These are phyloP conservation scores for Globisporangium cylindrosporum DNA, from an alignment of 352 stramenopile species.

Conservation along the genomic window DNA sequence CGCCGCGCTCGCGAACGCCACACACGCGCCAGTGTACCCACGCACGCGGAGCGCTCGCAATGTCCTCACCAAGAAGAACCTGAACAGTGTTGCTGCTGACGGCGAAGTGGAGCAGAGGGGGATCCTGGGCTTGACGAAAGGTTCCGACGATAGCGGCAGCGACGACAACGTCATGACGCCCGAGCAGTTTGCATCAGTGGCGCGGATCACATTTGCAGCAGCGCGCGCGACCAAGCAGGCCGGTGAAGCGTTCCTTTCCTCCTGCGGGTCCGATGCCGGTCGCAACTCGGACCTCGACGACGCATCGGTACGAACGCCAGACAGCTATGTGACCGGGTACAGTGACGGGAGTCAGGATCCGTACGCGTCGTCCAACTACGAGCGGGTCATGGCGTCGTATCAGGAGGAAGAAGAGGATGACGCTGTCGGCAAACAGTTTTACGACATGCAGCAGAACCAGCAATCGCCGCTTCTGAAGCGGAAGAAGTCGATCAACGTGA, in stretches of 20 bases:
- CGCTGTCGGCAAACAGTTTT: slow-evolving; percentile 1
- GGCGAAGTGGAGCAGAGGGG: slow-evolving; percentile 1
- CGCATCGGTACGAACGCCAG: slow-evolving; percentile 12
- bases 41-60: slow-evolving; percentile 25
- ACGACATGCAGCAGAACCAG: slow-evolving; percentile 3
- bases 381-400: slow-evolving; percentile 54
- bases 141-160: slow-evolving; percentile 10
- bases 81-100: neutral
- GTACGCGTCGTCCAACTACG: slow-evolving; percentile 61
- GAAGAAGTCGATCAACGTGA: slow-evolving; percentile 16
- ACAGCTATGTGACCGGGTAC: slow-evolving; percentile 30
- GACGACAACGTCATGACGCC: slow-evolving; percentile 35
- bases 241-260: slow-evolving; percentile 56
- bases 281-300: slow-evolving; percentile 22
- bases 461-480: slow-evolving; percentile 5
- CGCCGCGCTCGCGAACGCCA: slow-evolving; percentile 40
- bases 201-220: slow-evolving; percentile 64
- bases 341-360: slow-evolving; percentile 47
- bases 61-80: neutral
- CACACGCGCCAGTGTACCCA: slow-evolving; percentile 37
- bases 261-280: slow-evolving; percentile 35
- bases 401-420: slow-evolving; percentile 29
- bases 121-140: neutral
- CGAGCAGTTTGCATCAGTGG: slow-evolving; percentile 56
- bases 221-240: slow-evolving; percentile 50